A percentile compares a stretch with the other conserved stretches of the same genome.
Conservation (phyloP, 306 rosid species). For the Canavalia ensiformis region DNA sequence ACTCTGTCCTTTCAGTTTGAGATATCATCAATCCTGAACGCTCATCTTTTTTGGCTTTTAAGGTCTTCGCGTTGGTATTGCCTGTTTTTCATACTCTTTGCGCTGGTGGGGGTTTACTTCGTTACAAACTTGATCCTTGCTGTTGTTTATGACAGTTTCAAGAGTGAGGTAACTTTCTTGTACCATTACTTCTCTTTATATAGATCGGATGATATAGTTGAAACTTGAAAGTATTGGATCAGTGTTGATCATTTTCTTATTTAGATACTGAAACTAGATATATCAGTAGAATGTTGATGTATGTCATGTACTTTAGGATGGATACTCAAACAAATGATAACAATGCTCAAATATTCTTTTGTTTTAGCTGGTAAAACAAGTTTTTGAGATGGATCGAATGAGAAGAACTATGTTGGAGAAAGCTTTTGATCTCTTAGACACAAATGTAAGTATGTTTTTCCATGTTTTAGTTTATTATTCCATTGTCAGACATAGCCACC, state of each 20-base stretch:
- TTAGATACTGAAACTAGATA: conserved; percentile 39
- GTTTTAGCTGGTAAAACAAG: conserved; percentile 86
- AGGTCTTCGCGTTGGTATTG: conserved; percentile 96
- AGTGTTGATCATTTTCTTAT: conserved; percentile 25
- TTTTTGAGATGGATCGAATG: conserved; percentile 70
- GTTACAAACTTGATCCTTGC: conserved; percentile 97
- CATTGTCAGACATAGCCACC: conserved; percentile 2
- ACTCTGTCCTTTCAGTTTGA: conserved; percentile 39
- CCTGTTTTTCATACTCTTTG: conserved; percentile 82
- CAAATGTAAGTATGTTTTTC: conserved; percentile 62
- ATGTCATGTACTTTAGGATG: conserved; percentile 35
- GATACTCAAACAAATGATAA: conserved; percentile 41
- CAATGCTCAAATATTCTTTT: conserved; percentile 48
- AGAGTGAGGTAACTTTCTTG: conserved; percentile 73
- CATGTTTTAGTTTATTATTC: conserved; percentile 29
- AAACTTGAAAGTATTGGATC: conserved; percentile 24
- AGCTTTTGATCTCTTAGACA: conserved; percentile 82
- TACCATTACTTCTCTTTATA: conserved; percentile 28
- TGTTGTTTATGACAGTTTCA: conserved; percentile 95
- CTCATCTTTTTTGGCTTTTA: conserved; percentile 48
- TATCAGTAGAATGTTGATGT: conserved; percentile 24
- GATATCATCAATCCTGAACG: conserved; percentile 27
- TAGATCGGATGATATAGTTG: conserved; percentile 18
- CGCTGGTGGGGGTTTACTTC: conserved; percentile 95
- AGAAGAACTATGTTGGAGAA: conserved; percentile 76